Evolutionary conservation across 495 filamentous ascomycete genomes (phyloP), one percentile per base, ranked within the genome.

Genomic region (Hypoxylon trugodes): DNA sequence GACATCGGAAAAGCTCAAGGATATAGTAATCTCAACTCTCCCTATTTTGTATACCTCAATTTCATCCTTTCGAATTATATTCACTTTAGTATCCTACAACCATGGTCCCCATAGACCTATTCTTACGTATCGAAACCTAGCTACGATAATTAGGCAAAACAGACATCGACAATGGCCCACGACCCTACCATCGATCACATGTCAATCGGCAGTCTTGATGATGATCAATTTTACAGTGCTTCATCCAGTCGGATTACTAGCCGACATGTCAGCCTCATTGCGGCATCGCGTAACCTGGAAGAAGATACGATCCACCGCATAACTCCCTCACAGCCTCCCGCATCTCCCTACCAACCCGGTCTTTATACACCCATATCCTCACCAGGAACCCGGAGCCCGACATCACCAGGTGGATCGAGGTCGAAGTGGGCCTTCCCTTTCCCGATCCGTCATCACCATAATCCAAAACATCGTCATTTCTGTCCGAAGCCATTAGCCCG

Each of bases 141-240:
- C 24, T 18, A 43, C 8, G 28, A n/a, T 54, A 37, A 43, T 35
- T 41, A 33, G 24, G 26, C n/a, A n/a, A 60, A 15, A 59, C 40
- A 37, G 13, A 4, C n/a, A 50, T 18, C 40, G 19, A 30, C 18
- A 37, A 66, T 66, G 62, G 32, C 56, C 40, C 48, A 40, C 36
- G 28, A 16, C 32, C 33, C 40, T 48, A 13, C 45, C 18, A 13
- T 45, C 13, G 22, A 52, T 32, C 62, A 56, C 28, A 32, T 43
- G 22, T 60, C 62, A 1, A 28, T 49, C 32, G 37, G 49, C 32
- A 60, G 56, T 45, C 25, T 51, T 4, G 62, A 66, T 12, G 55
- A 65, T 25, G 56, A 56, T 24, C 48, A 49, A 22, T 66, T 66
- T 38, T 66, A 66, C 45, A 66, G 49, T 10, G 62, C 62, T 26